Evolutionary conservation across 192 early-diverging fungal genomes (phyloP).

Genomic region (Podila clonocystis): DNA sequence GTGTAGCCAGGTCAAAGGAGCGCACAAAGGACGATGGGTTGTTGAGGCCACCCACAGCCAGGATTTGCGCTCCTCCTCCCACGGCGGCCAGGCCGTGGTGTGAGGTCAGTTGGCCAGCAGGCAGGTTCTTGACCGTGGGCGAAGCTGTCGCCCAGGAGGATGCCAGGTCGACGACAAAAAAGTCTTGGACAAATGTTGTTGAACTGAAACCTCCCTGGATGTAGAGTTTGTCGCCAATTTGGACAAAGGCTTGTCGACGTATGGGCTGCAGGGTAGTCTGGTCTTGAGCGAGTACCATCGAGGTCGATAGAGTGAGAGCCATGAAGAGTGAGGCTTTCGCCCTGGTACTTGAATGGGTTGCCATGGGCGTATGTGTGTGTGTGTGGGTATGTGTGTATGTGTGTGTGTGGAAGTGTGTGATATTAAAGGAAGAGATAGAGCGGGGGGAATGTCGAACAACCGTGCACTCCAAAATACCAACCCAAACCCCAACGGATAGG

Average conservation of each 20-base stretch:
- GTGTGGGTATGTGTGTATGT: too few species aligned
- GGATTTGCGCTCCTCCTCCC: background rate
- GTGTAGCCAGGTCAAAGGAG: background rate
- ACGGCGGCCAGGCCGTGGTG: conserved; percentile 20
- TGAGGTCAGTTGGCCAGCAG: conserved; percentile 5
- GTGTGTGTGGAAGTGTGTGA: background rate
- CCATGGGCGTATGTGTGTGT: too few species aligned
- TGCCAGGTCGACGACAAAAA: conserved; percentile 13
- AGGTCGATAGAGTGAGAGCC: background rate
- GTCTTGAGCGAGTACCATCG: too few species aligned
- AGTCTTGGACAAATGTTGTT: background rate
- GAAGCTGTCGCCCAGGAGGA: conserved; percentile 7
- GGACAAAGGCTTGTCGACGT: conserved; percentile 16
- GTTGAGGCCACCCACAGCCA: conserved; percentile 9
- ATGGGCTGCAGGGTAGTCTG: background rate
- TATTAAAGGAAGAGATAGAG: background rate
- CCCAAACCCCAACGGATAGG: conserved; percentile 7
- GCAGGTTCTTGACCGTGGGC: conserved; percentile 3
- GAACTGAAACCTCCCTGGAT: conserved; percentile 29
- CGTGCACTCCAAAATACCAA: background rate
- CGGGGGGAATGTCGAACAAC: background rate
- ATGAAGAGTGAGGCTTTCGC: background rate
- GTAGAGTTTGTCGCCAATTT: conserved; percentile 10
- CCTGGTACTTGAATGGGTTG: background rate
- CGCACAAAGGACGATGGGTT: conserved; percentile 1